Evolutionary conservation across 2,329 filamentous ascomycete species (phyloP), one percentile per base, ranked within the genome.

Genomic region (Cadophora malorum): DNA sequence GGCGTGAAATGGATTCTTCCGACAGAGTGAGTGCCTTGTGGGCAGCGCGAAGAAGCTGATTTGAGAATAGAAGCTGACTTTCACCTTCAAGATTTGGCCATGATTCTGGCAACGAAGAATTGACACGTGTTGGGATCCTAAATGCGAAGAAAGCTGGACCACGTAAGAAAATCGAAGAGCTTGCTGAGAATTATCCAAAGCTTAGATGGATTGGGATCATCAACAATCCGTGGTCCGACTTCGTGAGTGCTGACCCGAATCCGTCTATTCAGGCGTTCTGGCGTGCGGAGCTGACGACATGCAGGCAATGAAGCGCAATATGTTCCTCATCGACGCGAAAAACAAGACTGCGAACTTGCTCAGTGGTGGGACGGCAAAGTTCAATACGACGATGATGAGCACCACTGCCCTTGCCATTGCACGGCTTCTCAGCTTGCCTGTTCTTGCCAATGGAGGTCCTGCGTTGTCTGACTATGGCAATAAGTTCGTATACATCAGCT

Each of bases 141-240:
- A 45, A 45, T 19, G 10, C 14, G 3, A 16, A 16, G 14, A 45
- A 45, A 19, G 12, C 14, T 6, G 41, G 41, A 45, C 41, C 41
- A 19, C 12, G 41, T 16, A 45, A 45, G 14, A 45, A 12, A 12
- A 6, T 45, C 3, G 16, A 45, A 12, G 41, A 45, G 14, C 41
- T 19, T 2, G 41, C 41, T 16, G 41, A 45, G 41, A 19, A 45
- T 2, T 6, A 45, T 12, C 41, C 41, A 45, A 14, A 6, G 10
- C 5, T 45, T 1, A 45, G 41, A 35, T 63, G 60, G 60, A 63
- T 63, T 21, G 60, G 60, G 5, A 49, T 63, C 14, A 38, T 52
- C 12, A 63, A 28, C 16, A 63, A 63, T 31, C 41, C 45, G 21
- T 63, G 23, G 45, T 50, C 52, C 45, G 60, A 63, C n/a, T 52